Conservation (phyloP, 2,329 filamentous ascomycete genomes). For the Apiospora malaysiana region DNA sequence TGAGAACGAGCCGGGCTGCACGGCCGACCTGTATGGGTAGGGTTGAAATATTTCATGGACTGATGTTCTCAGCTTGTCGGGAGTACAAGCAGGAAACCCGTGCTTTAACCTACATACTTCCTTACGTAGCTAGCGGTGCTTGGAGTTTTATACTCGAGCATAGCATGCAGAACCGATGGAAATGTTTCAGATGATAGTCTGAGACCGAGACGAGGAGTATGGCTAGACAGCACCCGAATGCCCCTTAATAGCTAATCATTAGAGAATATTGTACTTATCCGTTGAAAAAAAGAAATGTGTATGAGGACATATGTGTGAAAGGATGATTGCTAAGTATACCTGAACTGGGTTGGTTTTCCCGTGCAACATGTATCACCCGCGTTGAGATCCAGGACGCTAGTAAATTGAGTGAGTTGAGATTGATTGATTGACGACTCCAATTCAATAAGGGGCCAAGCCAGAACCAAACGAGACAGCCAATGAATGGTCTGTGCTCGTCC, state of each 20-base stretch:
- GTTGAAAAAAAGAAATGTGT: background rate
- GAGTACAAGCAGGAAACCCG: background rate
- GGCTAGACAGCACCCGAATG: background rate
- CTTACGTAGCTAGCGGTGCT: background rate
- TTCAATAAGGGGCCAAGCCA: background rate
- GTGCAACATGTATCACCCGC: no score
- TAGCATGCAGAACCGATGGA: background rate
- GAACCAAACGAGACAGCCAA: constrained; percentile 1
- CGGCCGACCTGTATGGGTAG: background rate
- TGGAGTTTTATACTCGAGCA: constrained; percentile 1
- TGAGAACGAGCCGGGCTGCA: constrained; percentile 6
- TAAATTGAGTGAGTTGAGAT: no score
- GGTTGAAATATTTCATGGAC: background rate
- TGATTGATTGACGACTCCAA: background rate
- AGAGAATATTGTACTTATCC: background rate
- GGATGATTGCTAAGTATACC: no score
- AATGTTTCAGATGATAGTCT: constrained; percentile 5
- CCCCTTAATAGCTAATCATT: background rate
- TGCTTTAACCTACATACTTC: background rate
- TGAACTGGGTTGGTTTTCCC: background rate
- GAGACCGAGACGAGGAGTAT: constrained; percentile 5
- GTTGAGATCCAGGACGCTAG: background rate
- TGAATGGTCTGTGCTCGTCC: constrained; percentile 5
- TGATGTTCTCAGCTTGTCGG: background rate
- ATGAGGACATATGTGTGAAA: background rate